Evolutionary conservation across 169 alveolate genomes (phyloP).

Genomic region (Plasmodium adleri): DNA sequence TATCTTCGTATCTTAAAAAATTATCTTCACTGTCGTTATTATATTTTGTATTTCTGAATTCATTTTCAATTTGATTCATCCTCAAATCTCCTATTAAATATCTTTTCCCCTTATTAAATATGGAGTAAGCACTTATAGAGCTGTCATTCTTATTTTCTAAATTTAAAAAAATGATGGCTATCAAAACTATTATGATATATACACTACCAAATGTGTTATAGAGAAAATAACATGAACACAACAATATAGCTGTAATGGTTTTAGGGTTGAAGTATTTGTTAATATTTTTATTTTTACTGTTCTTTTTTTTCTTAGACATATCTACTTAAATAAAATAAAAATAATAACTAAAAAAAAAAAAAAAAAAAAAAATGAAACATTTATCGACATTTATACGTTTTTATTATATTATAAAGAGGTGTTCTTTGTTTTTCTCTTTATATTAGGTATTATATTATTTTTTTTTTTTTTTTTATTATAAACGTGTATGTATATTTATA

Average conservation of each 20-base stretch:
- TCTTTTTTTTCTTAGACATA: slow-evolving; percentile 64
- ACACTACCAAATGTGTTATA: slow-evolving; percentile 41
- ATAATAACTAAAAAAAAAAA: no score
- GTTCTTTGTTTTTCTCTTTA: no score
- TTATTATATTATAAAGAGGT: no score
- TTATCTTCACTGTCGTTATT: slow-evolving; percentile 44
- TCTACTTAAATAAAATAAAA: not conserved
- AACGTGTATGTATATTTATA: no score
- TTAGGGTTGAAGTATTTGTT: slow-evolving; percentile 41
- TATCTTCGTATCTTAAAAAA: slow-evolving; percentile 44
- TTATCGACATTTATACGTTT: no score
- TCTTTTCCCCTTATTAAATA: slow-evolving; percentile 47
- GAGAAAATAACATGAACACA: slow-evolving; percentile 45
- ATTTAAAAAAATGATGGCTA: slow-evolving; percentile 44
- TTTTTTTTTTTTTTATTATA: no score
- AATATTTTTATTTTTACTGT: slow-evolving; percentile 42
- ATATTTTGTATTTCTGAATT: slow-evolving; percentile 27
- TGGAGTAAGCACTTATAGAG: slow-evolving; percentile 46
- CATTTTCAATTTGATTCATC: slow-evolving; percentile 67
- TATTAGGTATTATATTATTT: no score
- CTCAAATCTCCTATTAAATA: slow-evolving; percentile 57
- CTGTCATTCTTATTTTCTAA: slow-evolving; percentile 11
- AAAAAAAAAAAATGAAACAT: no score
- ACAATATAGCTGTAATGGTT: slow-evolving; percentile 18
- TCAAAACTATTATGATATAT: slow-evolving; percentile 43